Conservation (phyloP, 164 flowering plant genomes). For the Chimonanthus salicifolius region DNA sequence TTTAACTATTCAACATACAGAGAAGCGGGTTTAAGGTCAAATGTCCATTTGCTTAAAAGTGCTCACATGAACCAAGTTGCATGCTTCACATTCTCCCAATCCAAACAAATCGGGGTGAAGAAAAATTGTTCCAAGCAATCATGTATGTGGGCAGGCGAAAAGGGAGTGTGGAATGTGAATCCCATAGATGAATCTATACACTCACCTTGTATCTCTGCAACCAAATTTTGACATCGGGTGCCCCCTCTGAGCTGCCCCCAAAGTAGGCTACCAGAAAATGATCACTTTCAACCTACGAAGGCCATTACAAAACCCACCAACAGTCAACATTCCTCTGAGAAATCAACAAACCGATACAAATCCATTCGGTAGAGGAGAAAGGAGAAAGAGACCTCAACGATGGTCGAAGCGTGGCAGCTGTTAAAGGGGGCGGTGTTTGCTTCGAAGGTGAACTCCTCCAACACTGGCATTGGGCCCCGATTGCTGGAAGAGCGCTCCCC, state of each 20-base stretch:
- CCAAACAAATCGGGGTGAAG: neutral
- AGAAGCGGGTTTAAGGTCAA: too few relatives aligned
- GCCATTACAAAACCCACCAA: neutral
- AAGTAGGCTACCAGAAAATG: slow-evolving; percentile 85
- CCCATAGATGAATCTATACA: neutral
- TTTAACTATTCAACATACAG: too few relatives aligned
- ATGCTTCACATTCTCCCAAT: too few relatives aligned
- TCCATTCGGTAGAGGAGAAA: neutral
- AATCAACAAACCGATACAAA: neutral
- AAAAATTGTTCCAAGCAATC: neutral
- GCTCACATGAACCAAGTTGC: too few relatives aligned
- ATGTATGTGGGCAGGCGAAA: neutral
- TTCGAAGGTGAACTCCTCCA: slow-evolving; percentile 69
- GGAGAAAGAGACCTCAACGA: slow-evolving; percentile 59
- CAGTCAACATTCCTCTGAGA: neutral
- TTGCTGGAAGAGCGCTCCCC: neutral
- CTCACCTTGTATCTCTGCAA: slow-evolving; percentile 68
- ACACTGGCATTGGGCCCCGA: slow-evolving; percentile 15
- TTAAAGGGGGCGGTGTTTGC: slow-evolving; percentile 66
- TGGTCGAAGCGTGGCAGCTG: slow-evolving; percentile 94
- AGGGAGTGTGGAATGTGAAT: neutral
- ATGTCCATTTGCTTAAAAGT: too few relatives aligned
- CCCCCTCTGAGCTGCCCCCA: slow-evolving; percentile 82
- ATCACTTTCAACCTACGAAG: slow-evolving; percentile 50
- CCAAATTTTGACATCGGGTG: slow-evolving; percentile 95